These are phyloP conservation scores for Saccharomycopsis olivae DNA, from an alignment of 805 yeast species.

Conservation along the genomic window DNA sequence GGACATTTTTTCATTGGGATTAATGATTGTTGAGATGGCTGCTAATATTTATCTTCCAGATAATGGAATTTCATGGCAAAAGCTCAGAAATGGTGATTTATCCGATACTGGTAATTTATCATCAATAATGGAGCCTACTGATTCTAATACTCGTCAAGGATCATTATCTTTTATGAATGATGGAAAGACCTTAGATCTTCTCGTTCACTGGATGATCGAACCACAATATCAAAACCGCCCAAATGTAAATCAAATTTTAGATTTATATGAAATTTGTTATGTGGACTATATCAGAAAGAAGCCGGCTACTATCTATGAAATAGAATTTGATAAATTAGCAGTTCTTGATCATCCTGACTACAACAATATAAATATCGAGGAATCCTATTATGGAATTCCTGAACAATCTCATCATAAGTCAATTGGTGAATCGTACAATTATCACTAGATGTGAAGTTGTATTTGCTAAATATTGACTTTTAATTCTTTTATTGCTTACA, in stretches of 20 bases:
- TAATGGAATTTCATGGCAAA: conserved; percentile 95
- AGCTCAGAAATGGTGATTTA: conserved; percentile 86
- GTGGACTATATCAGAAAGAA: conserved; percentile 77
- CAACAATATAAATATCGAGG: no score
- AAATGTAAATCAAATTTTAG: conserved; percentile 59
- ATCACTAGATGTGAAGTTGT: no score
- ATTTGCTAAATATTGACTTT: no score
- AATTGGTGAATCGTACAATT: no score
- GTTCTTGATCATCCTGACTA: no score
- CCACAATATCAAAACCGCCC: conserved; percentile 80
- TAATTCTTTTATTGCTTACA: no score
- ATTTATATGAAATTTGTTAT: conserved; percentile 58
- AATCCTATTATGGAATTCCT: no score
- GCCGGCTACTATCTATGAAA: conserved; percentile 92
- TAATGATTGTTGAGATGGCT: conserved; percentile 89
- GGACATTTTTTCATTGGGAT: conserved; percentile 85
- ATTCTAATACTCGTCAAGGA: background rate
- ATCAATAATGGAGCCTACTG: background rate
- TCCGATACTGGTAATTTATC: conserved; percentile 88
- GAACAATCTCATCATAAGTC: no score
- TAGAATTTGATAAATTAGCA: conserved; percentile 57
- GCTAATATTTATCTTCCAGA: conserved; percentile 93
- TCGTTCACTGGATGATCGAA: conserved; percentile 82
- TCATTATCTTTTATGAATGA: conserved; percentile 29
- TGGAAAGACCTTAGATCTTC: conserved; percentile 58